Percentiles rank a stretch among this genome's conserved stretches.
phyloP scores from a whole-genome alignment of 148 eudicot species.

The Rhododendron kiyosumense region DNA sequence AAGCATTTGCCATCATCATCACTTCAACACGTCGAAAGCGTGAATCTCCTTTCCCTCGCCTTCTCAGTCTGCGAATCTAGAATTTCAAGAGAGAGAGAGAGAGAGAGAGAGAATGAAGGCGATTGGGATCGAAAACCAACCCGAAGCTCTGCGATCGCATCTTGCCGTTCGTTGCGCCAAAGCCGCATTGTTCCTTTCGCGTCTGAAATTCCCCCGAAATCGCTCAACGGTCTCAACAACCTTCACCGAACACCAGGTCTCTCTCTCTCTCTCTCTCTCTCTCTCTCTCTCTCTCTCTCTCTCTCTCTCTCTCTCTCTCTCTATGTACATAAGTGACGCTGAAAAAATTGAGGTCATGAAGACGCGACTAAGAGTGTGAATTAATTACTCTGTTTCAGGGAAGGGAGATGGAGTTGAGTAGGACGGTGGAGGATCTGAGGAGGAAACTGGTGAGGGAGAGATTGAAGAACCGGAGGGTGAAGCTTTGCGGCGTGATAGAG shows the following conservation, averaged over 20 bases:
- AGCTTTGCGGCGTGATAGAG: conserved; percentile 22
- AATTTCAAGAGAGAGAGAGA: conserved; percentile 5
- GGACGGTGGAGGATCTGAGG: conserved; percentile 24
- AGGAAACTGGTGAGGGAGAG: conserved; percentile 25
- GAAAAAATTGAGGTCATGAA: not conserved
- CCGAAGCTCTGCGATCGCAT: conserved; percentile 6
- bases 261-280: conserved; percentile 5
- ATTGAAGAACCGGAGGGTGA: conserved; percentile 21
- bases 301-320: not conserved
- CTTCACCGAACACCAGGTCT: not conserved
- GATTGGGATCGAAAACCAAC: not conserved
- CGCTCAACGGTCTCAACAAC: not conserved
- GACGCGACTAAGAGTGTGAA: not conserved
- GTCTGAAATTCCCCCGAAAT: conserved; percentile 6
- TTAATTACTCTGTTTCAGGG: conserved; percentile 11
- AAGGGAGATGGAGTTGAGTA: conserved; percentile 20
- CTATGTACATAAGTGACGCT: not conserved
- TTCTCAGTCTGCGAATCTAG: not conserved
- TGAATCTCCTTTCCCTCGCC: not conserved
- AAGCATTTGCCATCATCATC: not conserved
- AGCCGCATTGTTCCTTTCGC: conserved; percentile 28
- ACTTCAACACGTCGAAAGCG: not conserved
- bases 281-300: conserved; percentile 1
- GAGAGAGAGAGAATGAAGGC: conserved; percentile 10
- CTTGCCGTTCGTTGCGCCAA: conserved; percentile 26